A percentile compares a stretch with the other conserved stretches of the same genome.
These are phyloP conservation scores for Phalaenopsis aphrodite DNA, from an alignment of 106 monocot genomes.

Conservation along the genomic window DNA sequence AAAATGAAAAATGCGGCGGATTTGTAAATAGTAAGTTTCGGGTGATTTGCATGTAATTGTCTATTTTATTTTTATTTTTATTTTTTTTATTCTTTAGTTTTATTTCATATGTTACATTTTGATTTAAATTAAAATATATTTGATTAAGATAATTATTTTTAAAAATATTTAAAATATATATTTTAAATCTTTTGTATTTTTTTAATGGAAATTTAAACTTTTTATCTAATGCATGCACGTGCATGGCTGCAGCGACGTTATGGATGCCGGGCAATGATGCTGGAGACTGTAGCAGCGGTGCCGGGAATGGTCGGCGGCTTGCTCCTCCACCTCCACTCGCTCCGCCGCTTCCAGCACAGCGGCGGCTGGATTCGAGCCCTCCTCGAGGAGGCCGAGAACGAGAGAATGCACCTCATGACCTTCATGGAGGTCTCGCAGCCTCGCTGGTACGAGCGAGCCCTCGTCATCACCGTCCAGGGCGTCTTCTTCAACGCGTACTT, in stretches of 20 bases:
- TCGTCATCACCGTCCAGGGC: conserved; percentile 67
- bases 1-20: no score
- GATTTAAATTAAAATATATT: no score
- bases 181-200: no score
- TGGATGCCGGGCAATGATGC: conserved; percentile 90
- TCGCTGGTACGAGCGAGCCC: conserved; percentile 77
- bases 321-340: conserved; percentile 64
- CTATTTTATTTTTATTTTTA: no score
- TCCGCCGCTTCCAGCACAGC: conserved; percentile 80
- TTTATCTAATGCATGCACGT: no score
- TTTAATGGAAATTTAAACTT: no score
- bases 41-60: no score
- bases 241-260: conserved; percentile 52
- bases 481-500: conserved; percentile 93
- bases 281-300: conserved; percentile 86
- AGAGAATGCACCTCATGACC: conserved; percentile 89
- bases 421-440: conserved; percentile 87
- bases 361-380: conserved; percentile 78
- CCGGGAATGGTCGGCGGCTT: conserved; percentile 86
- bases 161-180: no score
- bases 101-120: no score
- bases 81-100: no score
- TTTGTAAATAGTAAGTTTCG: no score
- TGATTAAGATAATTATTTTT: no score
- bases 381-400: conserved; percentile 85